Conservation (phyloP, 192 early-diverging fungal genomes). For the Spizellomyces sp. region DNA sequence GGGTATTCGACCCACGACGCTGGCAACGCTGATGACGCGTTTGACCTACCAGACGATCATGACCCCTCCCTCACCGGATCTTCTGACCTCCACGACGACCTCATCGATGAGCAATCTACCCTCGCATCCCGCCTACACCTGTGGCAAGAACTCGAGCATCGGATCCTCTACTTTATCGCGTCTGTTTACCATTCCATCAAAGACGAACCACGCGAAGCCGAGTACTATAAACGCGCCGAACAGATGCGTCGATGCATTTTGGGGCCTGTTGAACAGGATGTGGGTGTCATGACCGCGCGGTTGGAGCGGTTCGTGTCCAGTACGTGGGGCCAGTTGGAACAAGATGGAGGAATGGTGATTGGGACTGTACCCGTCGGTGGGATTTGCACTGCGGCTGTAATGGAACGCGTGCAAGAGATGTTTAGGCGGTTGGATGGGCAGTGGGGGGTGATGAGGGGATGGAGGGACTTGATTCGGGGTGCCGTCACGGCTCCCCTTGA, state of each 20-base stretch:
- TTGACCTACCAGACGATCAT: slow-evolving; percentile 19
- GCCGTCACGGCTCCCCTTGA: slow-evolving; percentile 7
- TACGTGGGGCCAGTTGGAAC: too few species aligned
- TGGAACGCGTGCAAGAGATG: slow-evolving; percentile 5
- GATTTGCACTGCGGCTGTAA: not conserved
- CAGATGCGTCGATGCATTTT: slow-evolving; percentile 33
- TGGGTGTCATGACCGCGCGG: too few species aligned
- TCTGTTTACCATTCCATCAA: slow-evolving; percentile 52
- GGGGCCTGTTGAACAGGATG: not conserved
- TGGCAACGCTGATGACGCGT: slow-evolving; percentile 24
- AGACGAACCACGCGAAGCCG: slow-evolving; percentile 45
- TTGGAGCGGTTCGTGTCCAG: too few species aligned
- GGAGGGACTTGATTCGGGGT: slow-evolving; percentile 33
- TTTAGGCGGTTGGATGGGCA: slow-evolving; percentile 20
- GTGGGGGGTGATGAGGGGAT: slow-evolving; percentile 20
- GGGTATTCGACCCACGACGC: not conserved
- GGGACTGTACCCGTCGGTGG: not conserved
- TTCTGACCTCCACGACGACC: slow-evolving; percentile 1
- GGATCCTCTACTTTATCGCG: slow-evolving; percentile 61
- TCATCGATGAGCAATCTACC: not conserved
- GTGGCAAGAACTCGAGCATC: slow-evolving; percentile 59
- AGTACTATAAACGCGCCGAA: slow-evolving; percentile 41
- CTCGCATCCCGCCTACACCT: slow-evolving; percentile 26
- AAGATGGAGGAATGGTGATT: too few species aligned
- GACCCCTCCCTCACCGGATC: not conserved